These are phyloP conservation scores for Fusarium sp. DNA, from an alignment of 2,329 filamentous ascomycete species.

Conservation along the genomic window DNA sequence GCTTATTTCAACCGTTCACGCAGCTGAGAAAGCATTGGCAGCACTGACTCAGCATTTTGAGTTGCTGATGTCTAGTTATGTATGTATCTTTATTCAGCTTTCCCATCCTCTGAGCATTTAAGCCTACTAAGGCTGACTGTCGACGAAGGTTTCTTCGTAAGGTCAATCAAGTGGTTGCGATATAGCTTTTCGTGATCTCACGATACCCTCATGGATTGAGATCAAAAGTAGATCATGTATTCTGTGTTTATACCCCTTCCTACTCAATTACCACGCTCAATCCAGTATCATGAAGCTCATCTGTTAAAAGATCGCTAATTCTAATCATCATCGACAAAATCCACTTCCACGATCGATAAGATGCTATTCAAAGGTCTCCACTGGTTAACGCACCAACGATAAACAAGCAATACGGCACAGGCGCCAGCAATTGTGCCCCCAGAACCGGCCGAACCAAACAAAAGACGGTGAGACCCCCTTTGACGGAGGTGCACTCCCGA, in stretches of 20 bases:
- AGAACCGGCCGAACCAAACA: slow-evolving; percentile 2
- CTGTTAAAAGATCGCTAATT: not conserved
- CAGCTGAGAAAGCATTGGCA: not conserved
- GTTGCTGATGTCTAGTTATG: not conserved
- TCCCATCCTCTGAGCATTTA: not conserved
- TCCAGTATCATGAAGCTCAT: not conserved
- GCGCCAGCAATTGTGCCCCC: slow-evolving; percentile 14
- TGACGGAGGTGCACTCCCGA: slow-evolving; percentile 26
- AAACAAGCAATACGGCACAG: slow-evolving; percentile 29
- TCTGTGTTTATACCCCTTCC: not conserved
- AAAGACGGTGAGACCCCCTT: slow-evolving; percentile 37
- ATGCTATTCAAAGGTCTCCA: slow-evolving; percentile 16
- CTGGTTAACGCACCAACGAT: slow-evolving; percentile 28
- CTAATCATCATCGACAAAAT: slow-evolving; percentile 16
- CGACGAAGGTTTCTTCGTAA: not conserved
- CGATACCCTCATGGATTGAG: not conserved
- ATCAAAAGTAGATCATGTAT: not conserved
- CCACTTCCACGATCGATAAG: slow-evolving; percentile 11
- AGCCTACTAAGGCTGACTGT: no score
- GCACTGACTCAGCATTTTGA: not conserved
- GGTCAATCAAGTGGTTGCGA: not conserved
- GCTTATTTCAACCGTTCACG: not conserved
- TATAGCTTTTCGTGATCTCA: not conserved
- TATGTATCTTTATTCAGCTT: not conserved
- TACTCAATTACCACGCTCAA: not conserved